These are phyloP conservation scores for Lepidium aucheri DNA, from an alignment of 345 rosid genomes.

Conservation along the genomic window DNA sequence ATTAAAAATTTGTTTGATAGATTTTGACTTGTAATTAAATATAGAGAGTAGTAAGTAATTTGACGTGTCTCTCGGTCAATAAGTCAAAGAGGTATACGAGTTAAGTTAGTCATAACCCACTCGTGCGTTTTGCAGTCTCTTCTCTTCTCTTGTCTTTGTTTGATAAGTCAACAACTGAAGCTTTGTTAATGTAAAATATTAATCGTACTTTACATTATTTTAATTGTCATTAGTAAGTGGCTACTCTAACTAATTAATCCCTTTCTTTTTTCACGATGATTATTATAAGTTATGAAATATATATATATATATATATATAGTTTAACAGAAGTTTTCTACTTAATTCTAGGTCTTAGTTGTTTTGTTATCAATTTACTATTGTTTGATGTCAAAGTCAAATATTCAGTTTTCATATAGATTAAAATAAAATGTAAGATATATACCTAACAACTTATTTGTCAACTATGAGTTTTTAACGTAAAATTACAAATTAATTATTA, in stretches of 20 bases:
- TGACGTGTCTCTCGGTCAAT: conserved; percentile 8
- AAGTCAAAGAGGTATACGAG: conserved; percentile 17
- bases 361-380: neutral
- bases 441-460: neutral
- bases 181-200: conserved; percentile 11
- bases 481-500: too few relatives aligned
- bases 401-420: neutral
- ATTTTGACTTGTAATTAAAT: conserved; percentile 12
- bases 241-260: neutral
- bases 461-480: neutral
- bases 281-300: neutral
- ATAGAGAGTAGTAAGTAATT: neutral
- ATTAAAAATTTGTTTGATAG: neutral
- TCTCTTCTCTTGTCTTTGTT: neutral
- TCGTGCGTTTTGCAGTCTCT: conserved; percentile 26
- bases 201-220: conserved; percentile 12
- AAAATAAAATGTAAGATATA: neutral
- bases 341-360: neutral
- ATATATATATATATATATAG: too few relatives aligned
- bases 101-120: conserved; percentile 23
- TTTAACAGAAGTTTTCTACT: conserved; percentile 7
- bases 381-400: conserved; percentile 10
- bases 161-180: conserved; percentile 26
- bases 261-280: neutral
- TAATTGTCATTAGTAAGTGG: conserved; percentile 5